Percentiles rank a stretch among this genome's conserved stretches.
These are phyloP conservation scores for Rhizophagus clarus DNA, from an alignment of 192 early-diverging fungal genomes.

Conservation along the genomic window DNA sequence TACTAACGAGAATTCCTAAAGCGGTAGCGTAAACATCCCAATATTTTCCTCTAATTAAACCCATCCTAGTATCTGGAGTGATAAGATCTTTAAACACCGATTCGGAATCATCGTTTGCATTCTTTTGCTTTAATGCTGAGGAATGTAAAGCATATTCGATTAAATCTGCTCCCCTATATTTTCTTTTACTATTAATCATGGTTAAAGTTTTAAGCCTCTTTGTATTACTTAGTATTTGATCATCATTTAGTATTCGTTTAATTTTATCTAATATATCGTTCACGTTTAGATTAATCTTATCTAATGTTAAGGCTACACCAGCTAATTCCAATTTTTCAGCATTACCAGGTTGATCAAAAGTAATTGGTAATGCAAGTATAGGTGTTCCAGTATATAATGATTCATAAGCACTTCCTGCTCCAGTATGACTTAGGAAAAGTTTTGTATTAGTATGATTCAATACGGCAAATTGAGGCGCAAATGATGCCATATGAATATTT, in stretches of 20 bases:
- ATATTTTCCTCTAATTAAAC: constrained; percentile 21
- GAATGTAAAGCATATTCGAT: neutral
- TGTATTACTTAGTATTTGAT: neutral
- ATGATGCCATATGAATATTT: constrained; percentile 12
- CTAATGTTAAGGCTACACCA: neutral
- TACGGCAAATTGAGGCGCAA: constrained; percentile 40
- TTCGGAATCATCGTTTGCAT: too few relatives aligned
- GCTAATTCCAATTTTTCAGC: neutral
- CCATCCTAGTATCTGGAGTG: constrained; percentile 15
- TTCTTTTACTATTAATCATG: constrained; percentile 26
- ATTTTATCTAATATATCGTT: neutral
- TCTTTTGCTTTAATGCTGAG: neutral
- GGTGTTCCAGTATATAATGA: constrained; percentile 33
- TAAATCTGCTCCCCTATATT: constrained; percentile 20
- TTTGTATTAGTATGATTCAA: constrained; percentile 32
- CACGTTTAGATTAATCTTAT: neutral
- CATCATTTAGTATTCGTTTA: neutral
- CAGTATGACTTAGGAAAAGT: constrained; percentile 39
- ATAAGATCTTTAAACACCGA: neutral
- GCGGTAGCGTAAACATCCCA: constrained; percentile 15
- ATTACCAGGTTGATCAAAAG: constrained; percentile 36
- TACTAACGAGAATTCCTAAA: neutral
- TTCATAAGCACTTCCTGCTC: constrained; percentile 36
- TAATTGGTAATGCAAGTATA: constrained; percentile 36
- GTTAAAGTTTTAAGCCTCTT: neutral